Evolutionary conservation across 192 early-diverging fungal genomes (phyloP).

Genomic region (Phycomyces nitens): DNA sequence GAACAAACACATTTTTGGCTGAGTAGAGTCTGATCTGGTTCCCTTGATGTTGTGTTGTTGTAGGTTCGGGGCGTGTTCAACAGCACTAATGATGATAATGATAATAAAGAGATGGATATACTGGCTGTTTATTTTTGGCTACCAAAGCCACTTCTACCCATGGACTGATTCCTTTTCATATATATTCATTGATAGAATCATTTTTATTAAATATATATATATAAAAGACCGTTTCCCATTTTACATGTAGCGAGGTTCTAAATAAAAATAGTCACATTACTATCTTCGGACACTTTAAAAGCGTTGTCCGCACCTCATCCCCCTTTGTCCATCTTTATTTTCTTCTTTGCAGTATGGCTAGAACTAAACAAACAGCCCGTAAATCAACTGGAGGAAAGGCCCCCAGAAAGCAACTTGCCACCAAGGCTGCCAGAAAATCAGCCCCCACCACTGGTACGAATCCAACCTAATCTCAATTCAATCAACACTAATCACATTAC

Average conservation of each 20-base stretch:
- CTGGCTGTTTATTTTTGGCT: not conserved
- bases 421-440: constrained; percentile 96
- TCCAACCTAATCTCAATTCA: constrained; percentile 5
- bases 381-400: constrained; percentile 99
- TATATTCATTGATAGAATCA: too few species aligned
- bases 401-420: constrained; percentile 93
- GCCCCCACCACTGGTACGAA: constrained; percentile 69
- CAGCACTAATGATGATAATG: not conserved
- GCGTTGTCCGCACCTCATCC: not conserved
- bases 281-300: not conserved
- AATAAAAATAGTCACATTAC: too few species aligned
- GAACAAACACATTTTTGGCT: too few species aligned
- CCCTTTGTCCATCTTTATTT: constrained; percentile 17
- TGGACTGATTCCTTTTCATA: too few species aligned
- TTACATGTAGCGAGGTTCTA: too few species aligned
- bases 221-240: too few species aligned
- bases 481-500: not conserved
- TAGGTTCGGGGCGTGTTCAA: not conserved
- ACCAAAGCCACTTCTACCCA: too few species aligned
- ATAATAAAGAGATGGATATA: not conserved
- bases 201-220: too few species aligned
- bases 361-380: constrained; percentile 92
- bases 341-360: constrained; percentile 42
- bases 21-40: too few species aligned
- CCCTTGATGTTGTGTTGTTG: too few species aligned